Conservation (phyloP, 1,284 basidiomycete species). For the Takashimella tepidaria region DNA sequence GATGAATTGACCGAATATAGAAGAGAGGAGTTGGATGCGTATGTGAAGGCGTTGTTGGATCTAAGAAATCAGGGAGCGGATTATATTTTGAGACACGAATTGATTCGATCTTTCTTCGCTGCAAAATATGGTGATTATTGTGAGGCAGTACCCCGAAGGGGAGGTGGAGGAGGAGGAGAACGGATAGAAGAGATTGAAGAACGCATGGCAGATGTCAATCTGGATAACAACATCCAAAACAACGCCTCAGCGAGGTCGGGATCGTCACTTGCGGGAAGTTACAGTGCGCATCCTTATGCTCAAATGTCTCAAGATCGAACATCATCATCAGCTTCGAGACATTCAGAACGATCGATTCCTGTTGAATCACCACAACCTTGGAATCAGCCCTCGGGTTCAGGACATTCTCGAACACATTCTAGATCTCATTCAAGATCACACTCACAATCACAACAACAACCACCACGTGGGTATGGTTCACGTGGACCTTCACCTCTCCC, state of each 20-base stretch:
- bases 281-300: not conserved
- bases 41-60: conserved; percentile 71
- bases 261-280: not conserved
- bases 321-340: conserved; percentile 16
- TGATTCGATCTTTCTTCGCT: conserved; percentile 80
- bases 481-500: conserved; percentile 28
- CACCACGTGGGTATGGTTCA: not conserved
- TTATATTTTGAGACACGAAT: conserved; percentile 73
- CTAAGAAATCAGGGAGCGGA: conserved; percentile 61
- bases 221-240: too few species aligned
- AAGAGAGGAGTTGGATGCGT: conserved; percentile 79
- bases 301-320: conserved; percentile 7
- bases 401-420: not conserved
- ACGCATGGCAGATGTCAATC: conserved; percentile 28
- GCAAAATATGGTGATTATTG: conserved; percentile 79
- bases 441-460: not conserved
- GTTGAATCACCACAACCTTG: conserved; percentile 16
- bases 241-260: not conserved
- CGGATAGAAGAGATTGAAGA: conserved; percentile 62
- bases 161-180: conserved; percentile 7
- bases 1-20: conserved; percentile 77
- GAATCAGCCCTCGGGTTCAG: not conserved
- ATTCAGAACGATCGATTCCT: conserved; percentile 17
- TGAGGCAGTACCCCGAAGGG: conserved; percentile 60
- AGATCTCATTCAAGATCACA: not conserved